These are phyloP conservation scores for Phytophthora citricola DNA, from an alignment of 352 stramenopile genomes.

Conservation along the genomic window DNA sequence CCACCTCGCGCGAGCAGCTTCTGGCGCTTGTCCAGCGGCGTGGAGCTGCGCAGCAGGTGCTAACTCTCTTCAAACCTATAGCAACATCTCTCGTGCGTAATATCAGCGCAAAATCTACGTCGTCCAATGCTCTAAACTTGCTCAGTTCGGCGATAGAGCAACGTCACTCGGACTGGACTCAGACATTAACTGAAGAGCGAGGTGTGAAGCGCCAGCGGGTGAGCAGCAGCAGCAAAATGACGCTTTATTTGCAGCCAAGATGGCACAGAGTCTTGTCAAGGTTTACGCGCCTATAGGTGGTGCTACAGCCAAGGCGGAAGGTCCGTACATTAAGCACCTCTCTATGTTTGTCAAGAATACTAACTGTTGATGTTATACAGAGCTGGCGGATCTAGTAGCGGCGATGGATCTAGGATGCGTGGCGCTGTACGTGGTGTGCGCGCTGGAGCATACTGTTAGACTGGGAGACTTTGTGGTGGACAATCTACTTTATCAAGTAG, in stretches of 20 bases:
- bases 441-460: constrained; percentile 47
- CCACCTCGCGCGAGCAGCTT: constrained; percentile 30
- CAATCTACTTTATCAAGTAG: constrained; percentile 83
- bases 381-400: constrained; percentile 35
- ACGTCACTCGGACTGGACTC: constrained; percentile 26
- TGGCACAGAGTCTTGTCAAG: constrained; percentile 71
- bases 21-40: constrained; percentile 36
- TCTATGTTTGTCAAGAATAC: not conserved
- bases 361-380: constrained; percentile 5
- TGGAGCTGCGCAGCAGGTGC: constrained; percentile 16
- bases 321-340: constrained; percentile 5
- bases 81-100: constrained; percentile 16
- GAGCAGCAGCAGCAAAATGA: constrained; percentile 35
- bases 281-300: constrained; percentile 39
- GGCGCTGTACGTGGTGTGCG: constrained; percentile 60
- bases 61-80: constrained; percentile 29
- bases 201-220: constrained; percentile 29
- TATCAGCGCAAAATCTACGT: not conserved
- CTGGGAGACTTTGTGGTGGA: constrained; percentile 73
- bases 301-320: constrained; percentile 24
- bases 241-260: constrained; percentile 58
- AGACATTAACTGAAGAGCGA: constrained; percentile 15
- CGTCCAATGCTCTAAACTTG: constrained; percentile 14
- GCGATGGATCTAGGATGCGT: constrained; percentile 63
- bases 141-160: constrained; percentile 32